Evolutionary conservation across 305 asterid species (phyloP).

Genomic region (Coffea humblotiana): DNA sequence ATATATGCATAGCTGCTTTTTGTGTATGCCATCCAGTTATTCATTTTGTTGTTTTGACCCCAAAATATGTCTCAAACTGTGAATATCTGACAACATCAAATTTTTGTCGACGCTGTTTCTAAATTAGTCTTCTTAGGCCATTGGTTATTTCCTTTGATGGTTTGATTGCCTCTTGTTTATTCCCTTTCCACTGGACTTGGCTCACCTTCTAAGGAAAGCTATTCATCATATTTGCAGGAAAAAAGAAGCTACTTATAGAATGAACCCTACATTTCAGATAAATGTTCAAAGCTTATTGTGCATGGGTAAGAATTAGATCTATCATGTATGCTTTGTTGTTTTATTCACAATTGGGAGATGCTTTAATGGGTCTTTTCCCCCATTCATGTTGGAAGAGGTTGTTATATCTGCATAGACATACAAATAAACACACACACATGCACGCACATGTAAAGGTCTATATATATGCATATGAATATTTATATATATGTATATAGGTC

Average conservation of each 20-base stretch:
- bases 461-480: no score
- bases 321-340: conserved; percentile 6
- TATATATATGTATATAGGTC: no score
- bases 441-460: no score
- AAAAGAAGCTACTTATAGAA: conserved; percentile 65
- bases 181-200: background rate
- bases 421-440: no score
- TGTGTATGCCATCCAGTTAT: background rate
- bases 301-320: conserved; percentile 61
- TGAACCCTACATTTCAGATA: conserved; percentile 73
- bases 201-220: background rate
- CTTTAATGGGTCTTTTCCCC: background rate
- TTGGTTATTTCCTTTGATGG: background rate
- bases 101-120: background rate
- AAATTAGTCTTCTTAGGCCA: background rate
- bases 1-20: background rate
- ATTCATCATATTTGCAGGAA: conserved; percentile 54
- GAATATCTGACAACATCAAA: background rate
- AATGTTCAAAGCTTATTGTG: conserved; percentile 83
- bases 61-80: background rate
- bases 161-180: background rate
- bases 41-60: background rate
- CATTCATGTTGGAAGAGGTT: background rate
- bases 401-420: background rate
- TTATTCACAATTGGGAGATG: background rate